Conservation (phyloP, 2,329 filamentous ascomycete genomes). For the Ophiostoma perfectum region DNA sequence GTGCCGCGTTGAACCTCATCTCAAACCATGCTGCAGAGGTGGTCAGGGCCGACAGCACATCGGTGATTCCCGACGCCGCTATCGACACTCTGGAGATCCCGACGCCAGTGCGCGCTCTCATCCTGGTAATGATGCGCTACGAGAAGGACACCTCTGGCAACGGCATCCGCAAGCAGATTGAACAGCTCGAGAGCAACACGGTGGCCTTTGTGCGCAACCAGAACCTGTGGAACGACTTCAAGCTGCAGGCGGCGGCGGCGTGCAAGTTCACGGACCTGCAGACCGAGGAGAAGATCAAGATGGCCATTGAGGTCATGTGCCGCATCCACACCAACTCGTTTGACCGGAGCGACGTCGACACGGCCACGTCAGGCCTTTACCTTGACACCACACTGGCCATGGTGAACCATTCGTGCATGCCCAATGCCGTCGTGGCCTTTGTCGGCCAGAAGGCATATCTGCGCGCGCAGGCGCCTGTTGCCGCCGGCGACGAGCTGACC, state of each 20-base stretch:
- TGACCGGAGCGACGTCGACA: constrained; percentile 49
- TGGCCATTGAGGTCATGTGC: constrained; percentile 47
- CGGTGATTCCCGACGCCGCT: constrained; percentile 16
- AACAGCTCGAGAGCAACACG: constrained; percentile 44
- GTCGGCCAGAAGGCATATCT: constrained; percentile 47
- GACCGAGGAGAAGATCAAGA: constrained; percentile 35
- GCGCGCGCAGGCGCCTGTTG: constrained; percentile 45
- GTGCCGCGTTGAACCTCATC: neutral
- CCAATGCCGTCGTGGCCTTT: constrained; percentile 56
- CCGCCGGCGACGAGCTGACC: constrained; percentile 50
- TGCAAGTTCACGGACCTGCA: constrained; percentile 42
- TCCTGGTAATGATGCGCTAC: constrained; percentile 45
- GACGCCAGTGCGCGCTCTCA: constrained; percentile 50
- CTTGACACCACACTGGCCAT: constrained; percentile 53
- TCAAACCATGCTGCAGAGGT: neutral
- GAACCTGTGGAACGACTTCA: constrained; percentile 43
- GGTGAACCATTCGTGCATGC: constrained; percentile 58
- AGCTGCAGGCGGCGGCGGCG: constrained; percentile 47
- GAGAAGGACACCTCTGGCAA: neutral
- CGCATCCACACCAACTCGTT: constrained; percentile 60
- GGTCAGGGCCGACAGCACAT: neutral
- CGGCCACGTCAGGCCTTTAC: constrained; percentile 50
- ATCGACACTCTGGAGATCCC: constrained; percentile 38
- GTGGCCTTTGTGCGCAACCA: constrained; percentile 35
- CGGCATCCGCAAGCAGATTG: constrained; percentile 32